Conservation (phyloP, 1,139 yeast species). For the Protomyces inundatus region DNA sequence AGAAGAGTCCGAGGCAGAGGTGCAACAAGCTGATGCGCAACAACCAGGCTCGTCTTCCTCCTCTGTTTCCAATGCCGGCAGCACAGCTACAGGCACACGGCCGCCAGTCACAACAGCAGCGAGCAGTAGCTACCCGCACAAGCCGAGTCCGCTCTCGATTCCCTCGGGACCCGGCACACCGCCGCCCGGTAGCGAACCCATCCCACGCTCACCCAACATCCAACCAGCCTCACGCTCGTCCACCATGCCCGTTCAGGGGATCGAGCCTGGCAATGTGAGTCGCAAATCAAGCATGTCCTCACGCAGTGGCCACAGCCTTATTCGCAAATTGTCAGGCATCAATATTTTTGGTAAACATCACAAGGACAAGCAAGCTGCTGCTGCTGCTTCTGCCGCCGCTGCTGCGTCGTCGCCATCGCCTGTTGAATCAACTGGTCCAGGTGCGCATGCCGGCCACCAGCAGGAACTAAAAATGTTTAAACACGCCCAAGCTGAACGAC, state of each 20-base stretch:
- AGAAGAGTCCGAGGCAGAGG: not conserved
- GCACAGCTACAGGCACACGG: too few relatives aligned
- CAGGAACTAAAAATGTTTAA: not conserved
- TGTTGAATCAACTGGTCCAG: not conserved
- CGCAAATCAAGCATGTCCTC: not conserved
- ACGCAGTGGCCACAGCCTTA: not conserved
- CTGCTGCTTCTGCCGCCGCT: not conserved
- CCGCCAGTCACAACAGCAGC: not conserved
- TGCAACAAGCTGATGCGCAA: not conserved
- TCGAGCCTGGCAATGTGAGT: not conserved
- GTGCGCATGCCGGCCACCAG: too few relatives aligned
- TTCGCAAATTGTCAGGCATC: not conserved
- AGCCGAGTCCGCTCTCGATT: not conserved
- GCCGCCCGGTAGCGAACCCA: not conserved
- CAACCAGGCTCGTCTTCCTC: too few relatives aligned
- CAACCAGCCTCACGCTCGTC: not conserved
- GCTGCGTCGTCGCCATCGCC: not conserved
- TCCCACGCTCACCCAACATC: not conserved
- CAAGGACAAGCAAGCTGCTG: not conserved
- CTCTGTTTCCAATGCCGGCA: too few relatives aligned
- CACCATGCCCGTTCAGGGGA: not conserved
- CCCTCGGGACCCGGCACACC: not conserved
- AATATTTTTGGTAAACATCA: not conserved
- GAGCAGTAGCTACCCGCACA: not conserved
- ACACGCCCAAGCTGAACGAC: not conserved